Evolutionary conservation across 306 rosid genomes (phyloP), one percentile per base, ranked within the genome.

Genomic region (Vigna hirtella): DNA sequence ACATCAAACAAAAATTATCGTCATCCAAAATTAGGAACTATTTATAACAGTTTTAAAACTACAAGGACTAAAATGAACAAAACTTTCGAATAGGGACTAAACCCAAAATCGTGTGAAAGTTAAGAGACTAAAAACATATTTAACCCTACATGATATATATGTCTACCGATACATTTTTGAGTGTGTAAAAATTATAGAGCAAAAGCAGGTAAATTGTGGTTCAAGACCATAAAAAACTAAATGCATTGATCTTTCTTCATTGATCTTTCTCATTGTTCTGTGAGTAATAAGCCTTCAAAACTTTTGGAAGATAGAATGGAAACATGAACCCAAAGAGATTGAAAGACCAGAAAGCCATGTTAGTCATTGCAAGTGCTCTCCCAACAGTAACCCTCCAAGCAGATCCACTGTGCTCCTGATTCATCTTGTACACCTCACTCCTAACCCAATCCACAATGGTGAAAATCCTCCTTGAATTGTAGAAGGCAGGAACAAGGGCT

Each of bases 241-340:
- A 70, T 32, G 36, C 52, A 48, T 3, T 2, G 5, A 77, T 11
- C 58, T 20, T 69, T 15, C 49, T 65, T 73, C 71, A 81, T 73
- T 61, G 73, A 5, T 83, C 85, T 61, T 86, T 84, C 45, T 64
- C 73, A 50, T 94, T 87, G 10, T 26, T 40, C 0, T 40, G 48
- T 3, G 89, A 83, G 79, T 88, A 92, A 77, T 95, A 91, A 32
- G 61, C 28, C 86, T 88, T 89, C 22, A 95, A 91, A 79, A 91
- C 98, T 66, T 64, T 92, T 2, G 98, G 98, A 72, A 95, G 84
- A 91, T 91, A 95, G 64, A 95, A 79, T 56, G 98, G 98, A 77
- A 95, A 77, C 18, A 95, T 78, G 82, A 95, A 91, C 0, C 96
- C 98, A 83, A 95, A 92, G 15, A 95, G 87, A 85, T 95, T 95